Percentiles rank a stretch among this genome's conserved stretches.
Conservation (phyloP, 2,329 filamentous ascomycete genomes). For the Phialemoniopsis sp. region DNA sequence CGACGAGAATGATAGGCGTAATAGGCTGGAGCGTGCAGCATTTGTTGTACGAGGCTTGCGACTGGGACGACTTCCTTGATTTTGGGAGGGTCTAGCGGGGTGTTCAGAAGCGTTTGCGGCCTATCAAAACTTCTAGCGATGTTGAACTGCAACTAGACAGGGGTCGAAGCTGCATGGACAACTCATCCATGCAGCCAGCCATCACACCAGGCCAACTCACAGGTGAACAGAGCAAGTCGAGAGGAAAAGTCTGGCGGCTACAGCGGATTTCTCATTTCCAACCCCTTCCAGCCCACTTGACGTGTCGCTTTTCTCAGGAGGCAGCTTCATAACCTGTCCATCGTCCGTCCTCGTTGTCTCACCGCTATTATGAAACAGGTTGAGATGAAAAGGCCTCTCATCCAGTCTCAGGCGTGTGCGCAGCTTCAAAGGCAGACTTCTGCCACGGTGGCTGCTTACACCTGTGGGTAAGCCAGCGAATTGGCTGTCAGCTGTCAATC, state of each 20-base stretch:
- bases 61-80: constrained; percentile 33
- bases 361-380: too few relatives aligned
- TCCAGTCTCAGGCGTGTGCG: not conserved
- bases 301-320: not conserved
- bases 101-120: constrained; percentile 26
- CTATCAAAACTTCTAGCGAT: constrained; percentile 35
- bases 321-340: too few relatives aligned
- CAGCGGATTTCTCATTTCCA: too few relatives aligned
- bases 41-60: constrained; percentile 19
- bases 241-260: too few relatives aligned
- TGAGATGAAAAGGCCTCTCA: not conserved
- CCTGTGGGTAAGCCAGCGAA: too few relatives aligned
- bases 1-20: constrained; percentile 26
- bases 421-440: not conserved
- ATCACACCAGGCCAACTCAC: not conserved
- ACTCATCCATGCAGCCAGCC: constrained; percentile 33
- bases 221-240: too few relatives aligned
- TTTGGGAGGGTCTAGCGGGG: constrained; percentile 29
- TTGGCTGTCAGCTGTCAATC: too few relatives aligned
- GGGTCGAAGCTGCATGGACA: constrained; percentile 20
- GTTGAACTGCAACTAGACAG: constrained; percentile 23
- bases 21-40: constrained; percentile 25
- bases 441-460: too few relatives aligned
- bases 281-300: not conserved
- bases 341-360: too few relatives aligned